Conservation (phyloP, 164 flowering plant species). For the Berberis vulgaris region DNA sequence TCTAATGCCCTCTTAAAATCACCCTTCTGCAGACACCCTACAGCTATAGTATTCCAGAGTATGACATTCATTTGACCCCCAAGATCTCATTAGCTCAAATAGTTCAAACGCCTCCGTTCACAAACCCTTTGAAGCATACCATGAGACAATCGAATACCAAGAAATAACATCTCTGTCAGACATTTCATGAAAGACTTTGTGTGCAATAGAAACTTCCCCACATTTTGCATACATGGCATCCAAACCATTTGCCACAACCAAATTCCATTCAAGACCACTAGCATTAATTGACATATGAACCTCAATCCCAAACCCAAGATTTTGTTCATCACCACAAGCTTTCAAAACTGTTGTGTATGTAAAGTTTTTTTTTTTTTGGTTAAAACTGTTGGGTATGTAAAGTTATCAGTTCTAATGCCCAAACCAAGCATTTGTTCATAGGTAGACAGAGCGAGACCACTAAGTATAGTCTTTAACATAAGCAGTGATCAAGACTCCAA, state of each 20-base stretch:
- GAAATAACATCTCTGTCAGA: conserved; percentile 39
- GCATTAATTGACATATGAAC: conserved; percentile 26
- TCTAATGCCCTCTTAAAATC: conserved; percentile 28
- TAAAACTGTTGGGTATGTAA: too few relatives aligned
- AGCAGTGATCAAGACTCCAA: too few relatives aligned
- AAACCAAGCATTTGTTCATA: too few relatives aligned
- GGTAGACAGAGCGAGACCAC: too few relatives aligned
- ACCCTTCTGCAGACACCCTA: conserved; percentile 33
- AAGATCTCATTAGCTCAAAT: conserved; percentile 27
- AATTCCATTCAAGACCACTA: conserved; percentile 17
- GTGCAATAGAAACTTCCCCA: conserved; percentile 31
- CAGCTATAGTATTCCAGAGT: conserved; percentile 51
- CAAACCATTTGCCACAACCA: conserved; percentile 47
- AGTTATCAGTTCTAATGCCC: too few relatives aligned
- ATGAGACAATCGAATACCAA: conserved; percentile 43
- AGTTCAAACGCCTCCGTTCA: conserved; percentile 40
- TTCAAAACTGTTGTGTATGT: conserved; percentile 52
- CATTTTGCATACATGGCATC: conserved; percentile 43
- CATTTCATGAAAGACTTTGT: conserved; percentile 41
- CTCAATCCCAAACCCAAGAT: conserved; percentile 32
- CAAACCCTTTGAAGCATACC: conserved; percentile 38
- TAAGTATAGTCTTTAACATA: too few relatives aligned
- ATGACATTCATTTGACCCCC: conserved; percentile 22
- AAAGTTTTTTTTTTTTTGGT: conserved; percentile 11
- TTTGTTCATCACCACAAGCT: conserved; percentile 44